Evolutionary conservation across 2,329 filamentous ascomycete genomes (phyloP).

Genomic region (Xylaria multiplex): DNA sequence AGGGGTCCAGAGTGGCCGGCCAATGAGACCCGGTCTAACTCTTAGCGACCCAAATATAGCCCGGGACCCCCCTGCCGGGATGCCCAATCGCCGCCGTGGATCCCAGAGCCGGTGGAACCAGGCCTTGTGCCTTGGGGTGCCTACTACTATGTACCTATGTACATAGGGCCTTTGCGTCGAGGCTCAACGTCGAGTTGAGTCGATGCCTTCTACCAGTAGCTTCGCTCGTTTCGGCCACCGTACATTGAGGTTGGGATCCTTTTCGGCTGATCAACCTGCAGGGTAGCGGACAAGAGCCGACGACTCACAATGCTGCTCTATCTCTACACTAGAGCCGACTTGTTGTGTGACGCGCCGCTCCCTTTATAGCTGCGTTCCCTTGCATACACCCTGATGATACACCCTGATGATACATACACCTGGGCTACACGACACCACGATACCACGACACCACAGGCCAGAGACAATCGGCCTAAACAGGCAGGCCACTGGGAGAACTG

Average conservation of each 20-base stretch:
- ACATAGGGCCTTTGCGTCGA: no score
- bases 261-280: slow-evolving; percentile 28
- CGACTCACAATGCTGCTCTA: slow-evolving; percentile 20
- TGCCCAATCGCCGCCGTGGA: slow-evolving; percentile 24
- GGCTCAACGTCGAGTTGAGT: slow-evolving; percentile 1
- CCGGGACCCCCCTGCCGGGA: slow-evolving; percentile 9
- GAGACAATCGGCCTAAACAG: slow-evolving; percentile 20
- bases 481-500: slow-evolving; percentile 20
- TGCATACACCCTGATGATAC: neutral
- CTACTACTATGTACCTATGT: no score
- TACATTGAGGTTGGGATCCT: slow-evolving; percentile 9
- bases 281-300: slow-evolving; percentile 19
- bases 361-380: slow-evolving; percentile 4
- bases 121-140: no score
- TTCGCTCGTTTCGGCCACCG: slow-evolving; percentile 26
- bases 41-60: slow-evolving; percentile 39
- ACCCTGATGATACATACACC: neutral
- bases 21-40: slow-evolving; percentile 29
- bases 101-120: no score
- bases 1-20: slow-evolving; percentile 27
- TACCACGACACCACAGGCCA: neutral
- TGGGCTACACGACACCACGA: no score
- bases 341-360: neutral
- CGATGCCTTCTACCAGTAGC: slow-evolving; percentile 3
- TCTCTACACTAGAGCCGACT: neutral